Conservation (phyloP, 495 filamentous ascomycete genomes). For the Podospora sp. region DNA sequence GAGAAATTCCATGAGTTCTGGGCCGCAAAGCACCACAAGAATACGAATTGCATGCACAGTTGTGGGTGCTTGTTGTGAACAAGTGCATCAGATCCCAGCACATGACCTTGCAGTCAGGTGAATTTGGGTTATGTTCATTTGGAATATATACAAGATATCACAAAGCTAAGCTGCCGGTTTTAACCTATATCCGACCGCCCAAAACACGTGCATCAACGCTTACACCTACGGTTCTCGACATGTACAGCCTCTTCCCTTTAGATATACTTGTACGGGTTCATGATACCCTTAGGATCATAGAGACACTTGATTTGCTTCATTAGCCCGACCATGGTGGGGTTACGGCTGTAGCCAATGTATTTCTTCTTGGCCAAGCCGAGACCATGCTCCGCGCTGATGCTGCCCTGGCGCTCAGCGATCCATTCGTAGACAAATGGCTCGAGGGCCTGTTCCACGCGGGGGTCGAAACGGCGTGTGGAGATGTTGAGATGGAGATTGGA, state of each 20-base stretch:
- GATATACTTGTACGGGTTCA: constrained; percentile 90
- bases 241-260: constrained; percentile 16
- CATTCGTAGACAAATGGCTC: constrained; percentile 98
- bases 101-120: too few species aligned
- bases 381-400: constrained; percentile 95
- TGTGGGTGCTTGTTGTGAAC: too few species aligned
- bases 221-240: background rate
- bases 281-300: constrained; percentile 89
- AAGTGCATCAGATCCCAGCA: too few species aligned
- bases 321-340: constrained; percentile 76
- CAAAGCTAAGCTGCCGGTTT: too few species aligned
- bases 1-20: background rate
- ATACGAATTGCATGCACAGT: too few species aligned
- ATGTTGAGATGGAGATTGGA: constrained; percentile 94
- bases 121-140: too few species aligned
- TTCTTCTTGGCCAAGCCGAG: constrained; percentile 92
- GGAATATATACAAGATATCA: too few species aligned
- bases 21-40: background rate
- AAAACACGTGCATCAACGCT: background rate
- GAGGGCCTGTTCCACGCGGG: constrained; percentile 82
- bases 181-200: too few species aligned
- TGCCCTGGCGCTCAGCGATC: constrained; percentile 83
- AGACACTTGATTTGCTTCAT: constrained; percentile 93
- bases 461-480: constrained; percentile 76
- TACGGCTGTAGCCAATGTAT: constrained; percentile 90